Percentiles rank a stretch among this genome's conserved stretches.
Evolutionary conservation across 176 grass and related monocot species (phyloP).

Genomic region (Eleusine coracana): DNA sequence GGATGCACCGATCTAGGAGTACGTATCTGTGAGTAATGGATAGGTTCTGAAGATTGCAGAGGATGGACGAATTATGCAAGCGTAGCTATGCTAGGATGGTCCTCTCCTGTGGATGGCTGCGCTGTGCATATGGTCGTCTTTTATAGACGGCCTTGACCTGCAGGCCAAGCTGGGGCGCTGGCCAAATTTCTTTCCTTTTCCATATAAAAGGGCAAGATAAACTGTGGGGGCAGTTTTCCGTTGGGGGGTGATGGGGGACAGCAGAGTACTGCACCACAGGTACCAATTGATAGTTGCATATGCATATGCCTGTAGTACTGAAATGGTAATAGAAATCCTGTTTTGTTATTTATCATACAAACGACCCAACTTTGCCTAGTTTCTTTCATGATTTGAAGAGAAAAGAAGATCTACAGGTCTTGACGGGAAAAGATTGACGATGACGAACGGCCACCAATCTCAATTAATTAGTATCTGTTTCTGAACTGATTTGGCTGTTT

Average conservation of each 20-base stretch:
- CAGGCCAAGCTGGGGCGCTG: slow-evolving; percentile 33
- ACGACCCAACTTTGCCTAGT: neutral
- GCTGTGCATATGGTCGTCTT: slow-evolving; percentile 42
- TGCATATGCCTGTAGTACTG: neutral
- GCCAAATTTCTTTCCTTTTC: slow-evolving; percentile 47
- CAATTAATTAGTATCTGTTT: neutral
- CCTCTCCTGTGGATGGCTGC: slow-evolving; percentile 40
- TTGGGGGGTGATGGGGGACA: neutral
- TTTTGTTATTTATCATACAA: neutral
- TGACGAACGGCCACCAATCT: neutral
- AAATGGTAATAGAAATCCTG: neutral
- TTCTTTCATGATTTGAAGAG: neutral
- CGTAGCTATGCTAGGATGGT: slow-evolving; percentile 42
- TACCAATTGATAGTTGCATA: neutral
- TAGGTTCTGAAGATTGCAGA: slow-evolving; percentile 13
- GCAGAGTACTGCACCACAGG: neutral
- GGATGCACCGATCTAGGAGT: neutral
- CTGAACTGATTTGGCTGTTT: neutral
- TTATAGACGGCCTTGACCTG: slow-evolving; percentile 33
- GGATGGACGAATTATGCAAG: slow-evolving; percentile 4
- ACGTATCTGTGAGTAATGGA: slow-evolving; percentile 9
- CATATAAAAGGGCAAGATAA: slow-evolving; percentile 19
- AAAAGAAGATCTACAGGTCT: neutral
- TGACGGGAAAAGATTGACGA: neutral
- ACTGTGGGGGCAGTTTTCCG: slow-evolving; percentile 20